phyloP scores from a whole-genome alignment of 2,329 filamentous ascomycete species.

The Ophioceras dolichostomum region DNA sequence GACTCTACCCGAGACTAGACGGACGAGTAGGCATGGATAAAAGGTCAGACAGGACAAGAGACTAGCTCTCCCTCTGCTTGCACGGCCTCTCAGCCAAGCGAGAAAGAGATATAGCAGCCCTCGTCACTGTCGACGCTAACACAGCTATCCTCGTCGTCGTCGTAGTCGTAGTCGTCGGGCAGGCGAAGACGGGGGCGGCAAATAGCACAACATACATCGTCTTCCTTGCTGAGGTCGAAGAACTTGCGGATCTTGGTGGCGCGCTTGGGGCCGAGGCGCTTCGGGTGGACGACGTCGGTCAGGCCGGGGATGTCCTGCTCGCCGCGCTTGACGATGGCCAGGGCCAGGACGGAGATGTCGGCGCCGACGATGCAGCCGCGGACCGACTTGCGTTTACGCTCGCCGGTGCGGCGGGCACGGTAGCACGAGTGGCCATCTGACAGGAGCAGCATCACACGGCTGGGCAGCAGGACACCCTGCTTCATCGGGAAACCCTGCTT shows the following conservation, averaged over 20 bases:
- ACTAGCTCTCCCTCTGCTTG: no score
- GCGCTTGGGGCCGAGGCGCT: conserved; percentile 98
- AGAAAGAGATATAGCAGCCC: no score
- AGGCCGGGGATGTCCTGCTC: conserved; percentile 88
- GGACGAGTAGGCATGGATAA: conserved; percentile 16
- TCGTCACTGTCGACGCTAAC: no score
- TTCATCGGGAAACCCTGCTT: conserved; percentile 99
- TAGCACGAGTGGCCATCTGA: conserved; percentile 98
- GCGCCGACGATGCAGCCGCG: conserved; percentile 97
- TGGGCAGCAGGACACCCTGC: conserved; percentile 99
- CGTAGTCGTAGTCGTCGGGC: conserved; percentile 42
- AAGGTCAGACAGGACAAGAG: neutral
- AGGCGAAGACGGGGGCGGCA: conserved; percentile 56
- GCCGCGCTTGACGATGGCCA: conserved; percentile 96
- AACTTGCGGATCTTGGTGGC: conserved; percentile 99
- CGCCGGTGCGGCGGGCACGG: conserved; percentile 91
- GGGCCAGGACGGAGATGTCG: conserved; percentile 89
- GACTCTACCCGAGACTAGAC: conserved; percentile 37
- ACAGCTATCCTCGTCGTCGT: no score
- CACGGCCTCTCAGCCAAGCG: no score
- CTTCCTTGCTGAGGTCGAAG: conserved; percentile 99
- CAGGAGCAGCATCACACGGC: conserved; percentile 95
- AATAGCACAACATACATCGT: conserved; percentile 76
- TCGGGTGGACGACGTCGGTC: conserved; percentile 96
- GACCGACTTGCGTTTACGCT: conserved; percentile 99